Evolutionary conservation across 495 filamentous ascomycete species (phyloP).

Genomic region (Xylaria flabelliformis): DNA sequence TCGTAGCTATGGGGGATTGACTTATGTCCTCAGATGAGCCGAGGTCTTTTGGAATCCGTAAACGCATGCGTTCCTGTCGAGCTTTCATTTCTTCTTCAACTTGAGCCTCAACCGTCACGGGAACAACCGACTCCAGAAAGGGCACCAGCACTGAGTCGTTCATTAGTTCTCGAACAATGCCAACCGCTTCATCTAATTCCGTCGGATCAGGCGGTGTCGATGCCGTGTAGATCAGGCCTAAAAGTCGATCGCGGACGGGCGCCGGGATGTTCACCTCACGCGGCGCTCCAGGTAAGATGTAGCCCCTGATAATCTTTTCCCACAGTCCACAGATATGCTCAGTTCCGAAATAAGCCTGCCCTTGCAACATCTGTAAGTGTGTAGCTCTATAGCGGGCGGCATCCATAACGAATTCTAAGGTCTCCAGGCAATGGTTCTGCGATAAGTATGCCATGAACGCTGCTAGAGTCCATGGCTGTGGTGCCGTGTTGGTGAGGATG

Average conservation of each 20-base stretch:
- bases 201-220: slow-evolving; percentile 76
- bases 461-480: slow-evolving; percentile 87
- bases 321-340: slow-evolving; percentile 78
- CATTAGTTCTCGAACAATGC: slow-evolving; percentile 93
- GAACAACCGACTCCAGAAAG: slow-evolving; percentile 70
- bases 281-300: slow-evolving; percentile 78
- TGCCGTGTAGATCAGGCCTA: slow-evolving; percentile 63
- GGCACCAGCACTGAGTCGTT: slow-evolving; percentile 91
- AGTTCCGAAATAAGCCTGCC: slow-evolving; percentile 54
- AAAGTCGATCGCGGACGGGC: slow-evolving; percentile 79
- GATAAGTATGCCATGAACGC: slow-evolving; percentile 98
- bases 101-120: slow-evolving; percentile 42
- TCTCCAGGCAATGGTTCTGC: slow-evolving; percentile 97
- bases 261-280: slow-evolving; percentile 93
- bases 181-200: slow-evolving; percentile 84
- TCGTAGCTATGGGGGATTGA: slow-evolving; percentile 51
- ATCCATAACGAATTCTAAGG: slow-evolving; percentile 96
- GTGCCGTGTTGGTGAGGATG: slow-evolving; percentile 84
- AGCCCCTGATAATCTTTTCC: slow-evolving; percentile 71
- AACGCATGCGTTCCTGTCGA: slow-evolving; percentile 48
- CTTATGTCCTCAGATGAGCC: slow-evolving; percentile 44
- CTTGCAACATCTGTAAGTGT: slow-evolving; percentile 52
- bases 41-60: slow-evolving; percentile 46
- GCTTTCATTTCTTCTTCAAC: slow-evolving; percentile 41
- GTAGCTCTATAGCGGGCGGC: slow-evolving; percentile 86